phyloP scores from a whole-genome alignment of 2,329 filamentous ascomycete genomes.

The Sporothrix sp. region DNA sequence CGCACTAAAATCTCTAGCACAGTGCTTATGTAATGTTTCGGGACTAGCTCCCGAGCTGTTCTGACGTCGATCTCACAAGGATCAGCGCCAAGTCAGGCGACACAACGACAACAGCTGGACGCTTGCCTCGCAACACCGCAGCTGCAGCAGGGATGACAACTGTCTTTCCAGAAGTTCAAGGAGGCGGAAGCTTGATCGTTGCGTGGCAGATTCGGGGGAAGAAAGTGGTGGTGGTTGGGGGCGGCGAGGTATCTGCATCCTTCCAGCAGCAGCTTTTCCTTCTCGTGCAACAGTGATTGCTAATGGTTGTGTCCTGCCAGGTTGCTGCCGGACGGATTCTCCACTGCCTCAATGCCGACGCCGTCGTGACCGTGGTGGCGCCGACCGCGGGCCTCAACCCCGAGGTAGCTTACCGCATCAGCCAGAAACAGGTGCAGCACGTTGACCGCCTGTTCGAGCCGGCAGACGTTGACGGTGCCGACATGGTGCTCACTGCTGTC shows the following conservation, averaged over 20 bases:
- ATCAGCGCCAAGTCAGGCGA: not conserved
- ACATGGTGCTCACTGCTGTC: slow-evolving; percentile 88
- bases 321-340: slow-evolving; percentile 92
- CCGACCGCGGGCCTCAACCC: slow-evolving; percentile 72
- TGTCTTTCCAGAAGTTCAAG: slow-evolving; percentile 70
- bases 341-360: slow-evolving; percentile 90
- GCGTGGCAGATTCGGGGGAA: slow-evolving; percentile 93
- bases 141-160: slow-evolving; percentile 18
- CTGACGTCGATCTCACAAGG: too few relatives aligned
- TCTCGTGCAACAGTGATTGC: too few relatives aligned
- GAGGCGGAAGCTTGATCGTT: slow-evolving; percentile 84
- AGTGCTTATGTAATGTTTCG: not conserved
- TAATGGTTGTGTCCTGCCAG: slow-evolving; percentile 35
- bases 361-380: slow-evolving; percentile 75
- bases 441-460: slow-evolving; percentile 77
- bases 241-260: slow-evolving; percentile 64
- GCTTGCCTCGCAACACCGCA: not conserved
- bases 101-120: too few relatives aligned
- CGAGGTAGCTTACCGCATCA: slow-evolving; percentile 76
- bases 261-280: not conserved
- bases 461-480: slow-evolving; percentile 67
- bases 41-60: slow-evolving; percentile 1
- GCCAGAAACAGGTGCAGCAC: slow-evolving; percentile 65
- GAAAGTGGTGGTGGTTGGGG: slow-evolving; percentile 82
- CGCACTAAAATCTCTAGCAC: not conserved